Evolutionary conservation across 345 rosid genomes (phyloP).

Genomic region (Ceriops tagal): DNA sequence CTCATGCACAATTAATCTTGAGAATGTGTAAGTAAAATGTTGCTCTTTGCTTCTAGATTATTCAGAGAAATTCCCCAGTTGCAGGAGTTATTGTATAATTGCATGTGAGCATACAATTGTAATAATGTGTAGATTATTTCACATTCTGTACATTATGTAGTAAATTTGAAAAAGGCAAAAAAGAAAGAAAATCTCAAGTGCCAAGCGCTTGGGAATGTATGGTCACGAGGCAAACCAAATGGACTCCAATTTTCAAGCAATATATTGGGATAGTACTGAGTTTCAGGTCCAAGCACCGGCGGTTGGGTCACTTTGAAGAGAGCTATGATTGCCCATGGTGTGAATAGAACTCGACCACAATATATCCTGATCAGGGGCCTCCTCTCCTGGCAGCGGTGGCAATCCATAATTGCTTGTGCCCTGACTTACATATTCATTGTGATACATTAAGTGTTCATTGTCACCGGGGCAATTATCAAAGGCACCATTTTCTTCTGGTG

Average conservation of each 20-base stretch:
- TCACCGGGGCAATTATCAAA: conserved; percentile 13
- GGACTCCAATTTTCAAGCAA: conserved; percentile 42
- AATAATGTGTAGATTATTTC: conserved; percentile 9
- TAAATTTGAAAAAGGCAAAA: no score
- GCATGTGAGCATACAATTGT: background rate
- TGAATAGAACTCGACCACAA: conserved; percentile 26
- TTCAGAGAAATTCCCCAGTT: background rate
- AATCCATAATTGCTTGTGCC: conserved; percentile 24
- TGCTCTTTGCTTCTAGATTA: background rate
- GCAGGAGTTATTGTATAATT: background rate
- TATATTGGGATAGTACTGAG: conserved; percentile 29
- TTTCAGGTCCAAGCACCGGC: conserved; percentile 30
- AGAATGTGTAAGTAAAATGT: background rate
- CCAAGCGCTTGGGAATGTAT: conserved; percentile 34
- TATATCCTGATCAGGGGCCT: conserved; percentile 23
- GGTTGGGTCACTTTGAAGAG: conserved; percentile 15
- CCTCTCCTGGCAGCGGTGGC: conserved; percentile 49
- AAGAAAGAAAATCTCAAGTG: background rate
- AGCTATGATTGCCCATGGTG: conserved; percentile 16
- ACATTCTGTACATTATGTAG: conserved; percentile 12
- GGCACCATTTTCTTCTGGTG: conserved; percentile 13
- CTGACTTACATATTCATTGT: conserved; percentile 11
- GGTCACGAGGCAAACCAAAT: conserved; percentile 36
- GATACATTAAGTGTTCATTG: conserved; percentile 23
- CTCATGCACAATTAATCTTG: background rate